Percentiles rank a stretch among this genome's conserved stretches.
Evolutionary conservation across 352 stramenopile genomes (phyloP).

Genomic region (Phytopythium boreale): DNA sequence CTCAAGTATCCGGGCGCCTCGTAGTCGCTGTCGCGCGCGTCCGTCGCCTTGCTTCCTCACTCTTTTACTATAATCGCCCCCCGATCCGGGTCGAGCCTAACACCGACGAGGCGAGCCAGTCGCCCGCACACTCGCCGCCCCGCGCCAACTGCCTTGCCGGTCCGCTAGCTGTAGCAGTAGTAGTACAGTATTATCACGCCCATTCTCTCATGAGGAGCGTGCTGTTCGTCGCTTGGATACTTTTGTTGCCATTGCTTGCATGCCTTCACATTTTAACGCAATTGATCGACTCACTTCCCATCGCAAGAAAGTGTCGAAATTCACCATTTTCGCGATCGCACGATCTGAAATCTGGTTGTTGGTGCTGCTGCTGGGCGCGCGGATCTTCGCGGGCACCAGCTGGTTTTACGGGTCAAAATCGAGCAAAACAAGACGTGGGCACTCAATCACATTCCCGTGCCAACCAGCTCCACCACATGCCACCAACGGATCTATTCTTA

Average conservation of each 20-base stretch:
- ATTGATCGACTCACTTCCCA: too few relatives aligned
- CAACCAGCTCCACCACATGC: too few relatives aligned
- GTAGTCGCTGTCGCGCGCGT: neutral
- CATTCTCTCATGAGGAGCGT: neutral
- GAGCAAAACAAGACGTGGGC: neutral
- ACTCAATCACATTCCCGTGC: neutral
- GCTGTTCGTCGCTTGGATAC: neutral
- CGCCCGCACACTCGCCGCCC: neutral
- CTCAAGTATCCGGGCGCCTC: conserved; percentile 22
- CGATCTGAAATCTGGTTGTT: too few relatives aligned
- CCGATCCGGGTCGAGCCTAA: neutral
- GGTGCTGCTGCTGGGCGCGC: too few relatives aligned
- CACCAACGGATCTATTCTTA: neutral
- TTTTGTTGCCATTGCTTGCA: too few relatives aligned
- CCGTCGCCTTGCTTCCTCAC: too few relatives aligned
- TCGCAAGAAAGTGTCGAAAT: too few relatives aligned
- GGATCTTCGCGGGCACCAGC: neutral
- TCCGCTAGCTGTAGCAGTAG: neutral
- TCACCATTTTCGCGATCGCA: too few relatives aligned
- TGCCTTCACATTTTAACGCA: too few relatives aligned
- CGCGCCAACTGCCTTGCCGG: neutral
- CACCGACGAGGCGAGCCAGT: neutral
- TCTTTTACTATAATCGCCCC: conserved; percentile 8
- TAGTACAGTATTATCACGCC: conserved; percentile 1
- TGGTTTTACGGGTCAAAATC: neutral